Evolutionary conservation across 2,329 filamentous ascomycete genomes (phyloP).

Genomic region (Chaetomium strumarium): DNA sequence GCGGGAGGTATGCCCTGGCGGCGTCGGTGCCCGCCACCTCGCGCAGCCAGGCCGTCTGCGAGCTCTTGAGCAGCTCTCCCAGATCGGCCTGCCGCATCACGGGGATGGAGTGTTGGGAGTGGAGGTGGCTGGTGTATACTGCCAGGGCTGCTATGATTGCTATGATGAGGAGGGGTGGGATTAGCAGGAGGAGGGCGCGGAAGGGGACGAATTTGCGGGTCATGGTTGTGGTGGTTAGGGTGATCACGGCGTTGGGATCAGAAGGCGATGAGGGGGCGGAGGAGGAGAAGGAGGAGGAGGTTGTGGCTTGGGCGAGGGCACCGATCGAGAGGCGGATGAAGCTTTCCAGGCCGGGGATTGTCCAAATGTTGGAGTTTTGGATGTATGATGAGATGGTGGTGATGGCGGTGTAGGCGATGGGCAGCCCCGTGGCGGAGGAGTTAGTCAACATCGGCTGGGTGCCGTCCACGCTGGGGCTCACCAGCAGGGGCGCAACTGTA

Average conservation of each 20-base stretch:
- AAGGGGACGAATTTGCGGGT: background rate
- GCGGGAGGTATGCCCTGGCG: conserved; percentile 19
- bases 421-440: conserved; percentile 14
- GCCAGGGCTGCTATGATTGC: background rate
- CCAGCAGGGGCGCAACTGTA: conserved; percentile 20
- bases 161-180: conserved; percentile 11
- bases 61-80: conserved; percentile 21
- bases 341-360: conserved; percentile 13
- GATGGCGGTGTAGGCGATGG: conserved; percentile 19
- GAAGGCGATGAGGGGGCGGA: no score
- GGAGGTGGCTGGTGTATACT: conserved; percentile 3
- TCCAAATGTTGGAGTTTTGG: conserved; percentile 18
- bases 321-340: conserved; percentile 22
- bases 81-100: conserved; percentile 17
- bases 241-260: background rate
- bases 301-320: conserved; percentile 19
- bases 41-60: conserved; percentile 17
- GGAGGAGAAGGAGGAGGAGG: background rate
- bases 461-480: conserved; percentile 19
- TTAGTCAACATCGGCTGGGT: conserved; percentile 24
- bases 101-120: conserved; percentile 13
- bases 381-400: no score
- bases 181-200: conserved; percentile 14
- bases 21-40: conserved; percentile 15
- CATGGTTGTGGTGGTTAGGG: background rate